Conservation (phyloP, 345 rosid species). For the Aegle marmelos region DNA sequence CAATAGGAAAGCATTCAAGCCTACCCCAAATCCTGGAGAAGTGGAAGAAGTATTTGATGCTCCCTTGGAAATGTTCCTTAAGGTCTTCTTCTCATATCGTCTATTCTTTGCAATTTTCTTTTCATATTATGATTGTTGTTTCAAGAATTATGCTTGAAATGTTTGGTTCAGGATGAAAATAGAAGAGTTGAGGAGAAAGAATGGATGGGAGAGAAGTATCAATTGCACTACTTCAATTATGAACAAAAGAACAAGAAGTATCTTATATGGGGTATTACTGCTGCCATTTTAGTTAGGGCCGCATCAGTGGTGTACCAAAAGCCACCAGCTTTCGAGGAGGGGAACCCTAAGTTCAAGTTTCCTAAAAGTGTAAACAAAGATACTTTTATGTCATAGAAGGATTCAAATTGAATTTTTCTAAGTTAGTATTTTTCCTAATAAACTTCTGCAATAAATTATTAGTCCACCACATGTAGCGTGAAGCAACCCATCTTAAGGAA, state of each 20-base stretch:
- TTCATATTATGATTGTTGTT: background rate
- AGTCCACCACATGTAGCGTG: background rate
- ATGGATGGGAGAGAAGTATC: slow-evolving; percentile 61
- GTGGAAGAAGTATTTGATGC: slow-evolving; percentile 87
- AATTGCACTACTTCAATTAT: slow-evolving; percentile 62
- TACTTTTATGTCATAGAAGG: slow-evolving; percentile 29
- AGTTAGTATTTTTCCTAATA: background rate
- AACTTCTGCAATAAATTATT: slow-evolving; percentile 13
- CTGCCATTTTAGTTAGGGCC: slow-evolving; percentile 62
- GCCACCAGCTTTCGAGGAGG: slow-evolving; percentile 57
- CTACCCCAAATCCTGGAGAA: slow-evolving; percentile 74
- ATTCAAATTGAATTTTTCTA: background rate
- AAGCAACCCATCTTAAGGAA: background rate
- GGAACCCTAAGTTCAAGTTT: slow-evolving; percentile 57
- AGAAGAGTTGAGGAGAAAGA: slow-evolving; percentile 61
- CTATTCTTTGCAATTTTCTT: background rate
- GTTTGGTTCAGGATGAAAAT: slow-evolving; percentile 53
- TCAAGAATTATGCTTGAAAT: slow-evolving; percentile 5
- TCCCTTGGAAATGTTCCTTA: slow-evolving; percentile 85
- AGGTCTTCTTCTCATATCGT: slow-evolving; percentile 40
- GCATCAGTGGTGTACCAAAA: slow-evolving; percentile 65
- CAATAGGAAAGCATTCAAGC: slow-evolving; percentile 52
- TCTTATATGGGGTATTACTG: slow-evolving; percentile 73
- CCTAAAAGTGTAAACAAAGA: slow-evolving; percentile 37
- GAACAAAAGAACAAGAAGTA: slow-evolving; percentile 44